Evolutionary conservation across 257 asterid species (phyloP).

Genomic region (Verbena officinalis): DNA sequence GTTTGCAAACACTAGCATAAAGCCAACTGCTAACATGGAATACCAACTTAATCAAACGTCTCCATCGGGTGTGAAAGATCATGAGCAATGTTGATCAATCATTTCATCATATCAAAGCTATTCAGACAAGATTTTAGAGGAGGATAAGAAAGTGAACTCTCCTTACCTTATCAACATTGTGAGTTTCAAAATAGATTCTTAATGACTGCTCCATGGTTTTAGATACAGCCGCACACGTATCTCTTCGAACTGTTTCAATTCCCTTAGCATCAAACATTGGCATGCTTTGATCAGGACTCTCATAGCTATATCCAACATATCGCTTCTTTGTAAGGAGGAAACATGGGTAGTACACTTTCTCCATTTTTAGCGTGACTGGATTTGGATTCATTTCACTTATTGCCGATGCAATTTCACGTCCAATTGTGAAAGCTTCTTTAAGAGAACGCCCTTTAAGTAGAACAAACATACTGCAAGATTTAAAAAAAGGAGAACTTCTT

Average conservation of each 20-base stretch:
- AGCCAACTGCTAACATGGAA: not conserved
- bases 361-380: conserved; percentile 90
- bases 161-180: conserved; percentile 65
- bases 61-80: not conserved
- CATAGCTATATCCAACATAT: conserved; percentile 94
- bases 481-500: conserved; percentile 23
- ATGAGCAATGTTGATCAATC: conserved; percentile 8
- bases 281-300: conserved; percentile 73
- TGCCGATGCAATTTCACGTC: conserved; percentile 88
- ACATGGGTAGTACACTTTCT: conserved; percentile 89
- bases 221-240: conserved; percentile 92
- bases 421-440: conserved; percentile 76
- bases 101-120: conserved; percentile 3
- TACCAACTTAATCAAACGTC: not conserved
- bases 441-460: conserved; percentile 88
- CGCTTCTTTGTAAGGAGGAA: conserved; percentile 97
- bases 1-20: too few relatives aligned
- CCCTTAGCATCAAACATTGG: conserved; percentile 97
- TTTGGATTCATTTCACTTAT: conserved; percentile 79
- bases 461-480: conserved; percentile 84
- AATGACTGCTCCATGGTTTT: conserved; percentile 88
- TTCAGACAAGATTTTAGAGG: conserved; percentile 20
- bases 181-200: conserved; percentile 74
- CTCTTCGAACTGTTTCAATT: conserved; percentile 92
- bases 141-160: conserved; percentile 13